Percentiles rank a stretch among this genome's conserved stretches.
phyloP scores from a whole-genome alignment of 495 filamentous ascomycete genomes.

The Tuber brumale region DNA sequence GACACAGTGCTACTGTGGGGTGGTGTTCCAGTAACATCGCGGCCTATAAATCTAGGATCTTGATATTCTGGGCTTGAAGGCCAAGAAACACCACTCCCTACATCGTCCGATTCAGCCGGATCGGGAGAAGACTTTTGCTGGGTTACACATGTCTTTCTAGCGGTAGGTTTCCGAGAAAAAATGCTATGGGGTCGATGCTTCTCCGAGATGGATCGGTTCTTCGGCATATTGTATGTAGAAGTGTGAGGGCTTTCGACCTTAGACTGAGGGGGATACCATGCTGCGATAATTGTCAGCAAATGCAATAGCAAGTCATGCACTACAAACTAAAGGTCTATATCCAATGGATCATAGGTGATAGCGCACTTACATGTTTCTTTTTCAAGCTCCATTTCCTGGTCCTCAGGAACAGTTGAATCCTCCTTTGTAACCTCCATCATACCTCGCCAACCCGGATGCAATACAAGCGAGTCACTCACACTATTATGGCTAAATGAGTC shows the following conservation, averaged over 20 bases:
- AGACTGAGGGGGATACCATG: neutral
- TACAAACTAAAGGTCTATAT: neutral
- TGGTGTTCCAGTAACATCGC: neutral
- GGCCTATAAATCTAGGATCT: neutral
- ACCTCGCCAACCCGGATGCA: slow-evolving; percentile 34
- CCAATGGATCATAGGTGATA: neutral
- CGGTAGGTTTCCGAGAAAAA: neutral
- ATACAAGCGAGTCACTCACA: neutral
- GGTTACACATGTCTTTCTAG: neutral
- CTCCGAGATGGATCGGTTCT: neutral
- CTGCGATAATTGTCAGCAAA: neutral
- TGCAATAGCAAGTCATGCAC: neutral
- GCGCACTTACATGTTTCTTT: neutral
- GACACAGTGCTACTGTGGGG: neutral
- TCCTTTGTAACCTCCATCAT: slow-evolving; percentile 45
- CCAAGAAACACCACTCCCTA: neutral
- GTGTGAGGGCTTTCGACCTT: neutral
- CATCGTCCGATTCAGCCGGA: neutral
- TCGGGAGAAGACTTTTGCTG: neutral
- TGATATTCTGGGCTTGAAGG: slow-evolving; percentile 2
- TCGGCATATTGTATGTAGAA: neutral
- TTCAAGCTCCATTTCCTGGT: slow-evolving; percentile 47
- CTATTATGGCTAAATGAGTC: neutral
- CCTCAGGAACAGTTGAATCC: slow-evolving; percentile 53
- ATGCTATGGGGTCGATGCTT: neutral